Conservation (phyloP, 768 basidiomycete species). For the Chalciporus sphaerocephalus region DNA sequence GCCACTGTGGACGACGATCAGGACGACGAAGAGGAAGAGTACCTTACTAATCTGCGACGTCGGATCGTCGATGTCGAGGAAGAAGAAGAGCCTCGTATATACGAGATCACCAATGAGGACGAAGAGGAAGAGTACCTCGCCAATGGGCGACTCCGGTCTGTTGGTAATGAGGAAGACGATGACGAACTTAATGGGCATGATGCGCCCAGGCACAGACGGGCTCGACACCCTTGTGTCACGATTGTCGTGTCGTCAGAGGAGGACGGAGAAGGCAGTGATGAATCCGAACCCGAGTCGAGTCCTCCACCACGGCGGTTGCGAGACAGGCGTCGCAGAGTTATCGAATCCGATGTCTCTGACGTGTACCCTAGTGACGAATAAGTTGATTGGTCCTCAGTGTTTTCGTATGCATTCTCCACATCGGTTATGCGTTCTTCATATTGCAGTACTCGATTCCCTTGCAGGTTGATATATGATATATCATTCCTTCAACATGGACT, state of each 20-base stretch:
- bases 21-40: constrained; percentile 11
- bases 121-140: not conserved
- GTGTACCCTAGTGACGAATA: constrained; percentile 7
- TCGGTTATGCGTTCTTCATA: not conserved
- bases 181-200: not conserved
- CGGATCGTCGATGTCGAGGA: constrained; percentile 5
- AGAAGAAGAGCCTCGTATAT: not conserved
- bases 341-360: constrained; percentile 26
- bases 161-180: too few species aligned
- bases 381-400: not conserved
- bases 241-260: constrained; percentile 14
- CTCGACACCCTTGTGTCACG: not conserved
- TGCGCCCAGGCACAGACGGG: not conserved
- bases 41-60: not conserved
- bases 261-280: constrained; percentile 10
- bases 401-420: too few species aligned
- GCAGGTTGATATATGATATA: too few species aligned
- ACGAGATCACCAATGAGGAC: constrained; percentile 1
- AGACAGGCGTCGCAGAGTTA: not conserved
- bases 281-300: not conserved
- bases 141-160: too few species aligned
- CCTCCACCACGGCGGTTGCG: not conserved
- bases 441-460: not conserved
- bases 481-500: too few species aligned
- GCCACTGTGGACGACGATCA: constrained; percentile 11